phyloP scores from a whole-genome alignment of 257 asterid species.

The Penstemon davidsonii region DNA sequence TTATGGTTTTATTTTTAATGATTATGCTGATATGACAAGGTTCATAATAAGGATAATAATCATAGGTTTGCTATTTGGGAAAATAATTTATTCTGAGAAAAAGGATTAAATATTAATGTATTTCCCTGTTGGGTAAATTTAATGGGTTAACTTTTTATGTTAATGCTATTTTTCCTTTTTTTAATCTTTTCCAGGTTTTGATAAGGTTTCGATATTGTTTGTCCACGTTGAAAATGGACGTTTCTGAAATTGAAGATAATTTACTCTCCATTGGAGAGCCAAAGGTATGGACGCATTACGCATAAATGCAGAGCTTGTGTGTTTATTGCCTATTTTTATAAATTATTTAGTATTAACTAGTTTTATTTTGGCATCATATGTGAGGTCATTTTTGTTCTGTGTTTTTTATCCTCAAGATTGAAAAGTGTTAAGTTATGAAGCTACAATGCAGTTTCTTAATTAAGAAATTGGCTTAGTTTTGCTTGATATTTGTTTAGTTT shows the following conservation, averaged over 20 bases:
- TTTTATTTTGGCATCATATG: slow-evolving; percentile 5
- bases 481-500: background rate
- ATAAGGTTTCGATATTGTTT: slow-evolving; percentile 20
- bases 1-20: slow-evolving; percentile 27
- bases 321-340: slow-evolving; percentile 7
- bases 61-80: slow-evolving; percentile 28
- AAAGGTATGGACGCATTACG: slow-evolving; percentile 51
- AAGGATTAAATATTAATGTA: background rate
- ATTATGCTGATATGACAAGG: slow-evolving; percentile 31
- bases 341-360: slow-evolving; percentile 6
- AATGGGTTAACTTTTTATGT: background rate
- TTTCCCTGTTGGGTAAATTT: slow-evolving; percentile 4
- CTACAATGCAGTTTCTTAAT: background rate
- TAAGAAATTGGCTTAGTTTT: background rate
- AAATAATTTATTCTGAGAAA: slow-evolving; percentile 20
- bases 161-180: background rate
- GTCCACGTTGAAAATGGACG: slow-evolving; percentile 52
- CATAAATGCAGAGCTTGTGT: slow-evolving; percentile 15
- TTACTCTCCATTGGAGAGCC: slow-evolving; percentile 82
- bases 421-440: background rate
- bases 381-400: too few species aligned
- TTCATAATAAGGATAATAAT: slow-evolving; percentile 17
- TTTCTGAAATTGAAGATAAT: slow-evolving; percentile 73
- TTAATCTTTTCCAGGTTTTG: slow-evolving; percentile 37
- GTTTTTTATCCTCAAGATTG: background rate